These are phyloP conservation scores for Linnemannia zychae DNA, from an alignment of 192 early-diverging fungal genomes.

Conservation along the genomic window DNA sequence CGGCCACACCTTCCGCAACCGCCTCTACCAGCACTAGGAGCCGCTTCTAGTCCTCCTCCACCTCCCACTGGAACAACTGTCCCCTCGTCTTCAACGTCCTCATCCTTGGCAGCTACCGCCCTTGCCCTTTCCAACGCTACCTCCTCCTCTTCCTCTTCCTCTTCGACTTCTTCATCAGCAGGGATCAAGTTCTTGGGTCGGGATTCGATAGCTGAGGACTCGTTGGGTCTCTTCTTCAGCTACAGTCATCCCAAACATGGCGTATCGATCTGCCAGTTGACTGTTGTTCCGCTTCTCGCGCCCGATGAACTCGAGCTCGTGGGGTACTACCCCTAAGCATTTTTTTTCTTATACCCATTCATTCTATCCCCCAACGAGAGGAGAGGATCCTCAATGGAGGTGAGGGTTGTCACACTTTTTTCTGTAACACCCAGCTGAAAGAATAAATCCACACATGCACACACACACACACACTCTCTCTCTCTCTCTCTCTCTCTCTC, in stretches of 20 bases:
- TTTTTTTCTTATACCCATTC: not conserved
- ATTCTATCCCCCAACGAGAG: no score
- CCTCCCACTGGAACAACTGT: not conserved
- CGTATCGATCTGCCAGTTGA: constrained; percentile 38
- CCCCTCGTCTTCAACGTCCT: not conserved
- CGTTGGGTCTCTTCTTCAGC: constrained; percentile 47
- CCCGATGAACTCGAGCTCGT: constrained; percentile 41
- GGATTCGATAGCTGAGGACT: constrained; percentile 41
- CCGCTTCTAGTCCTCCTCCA: not conserved
- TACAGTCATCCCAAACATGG: constrained; percentile 46
- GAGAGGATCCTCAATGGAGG: no score
- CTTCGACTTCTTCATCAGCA: not conserved
- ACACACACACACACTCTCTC: no score
- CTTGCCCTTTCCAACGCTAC: not conserved
- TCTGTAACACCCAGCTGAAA: no score
- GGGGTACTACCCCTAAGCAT: constrained; percentile 26
- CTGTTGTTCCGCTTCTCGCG: not conserved
- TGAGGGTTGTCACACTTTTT: no score
- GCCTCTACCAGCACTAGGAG: not conserved
- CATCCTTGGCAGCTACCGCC: not conserved
- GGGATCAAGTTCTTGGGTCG: constrained; percentile 49
- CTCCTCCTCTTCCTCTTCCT: not conserved
- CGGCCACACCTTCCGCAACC: not conserved
- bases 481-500: not conserved
- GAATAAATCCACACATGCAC: no score